Conservation (phyloP, 805 yeast genomes). For the Pichia ethanolica region DNA sequence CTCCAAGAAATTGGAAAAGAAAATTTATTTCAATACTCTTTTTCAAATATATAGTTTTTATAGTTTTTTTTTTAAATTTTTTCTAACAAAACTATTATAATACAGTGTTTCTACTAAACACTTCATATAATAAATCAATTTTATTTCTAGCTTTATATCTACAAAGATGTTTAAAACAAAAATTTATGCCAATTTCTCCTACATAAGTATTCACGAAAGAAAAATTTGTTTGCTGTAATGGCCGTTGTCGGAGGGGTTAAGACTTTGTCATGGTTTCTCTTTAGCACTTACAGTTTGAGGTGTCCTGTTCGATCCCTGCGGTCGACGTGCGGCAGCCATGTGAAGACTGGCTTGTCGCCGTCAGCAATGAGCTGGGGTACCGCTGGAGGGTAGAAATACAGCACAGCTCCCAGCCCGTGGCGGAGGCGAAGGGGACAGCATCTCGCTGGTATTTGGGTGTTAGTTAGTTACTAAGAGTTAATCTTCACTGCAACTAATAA, state of each 20-base stretch:
- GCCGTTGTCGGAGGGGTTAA: slow-evolving; percentile 28
- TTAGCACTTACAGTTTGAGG: slow-evolving; percentile 25
- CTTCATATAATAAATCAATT: too few species aligned
- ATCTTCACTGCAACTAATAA: slow-evolving; percentile 13
- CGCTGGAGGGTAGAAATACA: slow-evolving; percentile 40
- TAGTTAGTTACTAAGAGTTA: slow-evolving; percentile 19
- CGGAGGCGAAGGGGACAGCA: slow-evolving; percentile 35
- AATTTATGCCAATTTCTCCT: too few species aligned
- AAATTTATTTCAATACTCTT: too few species aligned
- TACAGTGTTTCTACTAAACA: too few species aligned
- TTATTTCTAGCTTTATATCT: too few species aligned
- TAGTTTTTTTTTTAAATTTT: too few species aligned
- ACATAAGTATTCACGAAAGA: too few species aligned
- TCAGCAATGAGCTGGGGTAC: slow-evolving; percentile 28
- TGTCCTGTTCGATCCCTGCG: slow-evolving; percentile 40
- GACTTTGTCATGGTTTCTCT: slow-evolving; percentile 12
- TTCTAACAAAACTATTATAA: too few species aligned
- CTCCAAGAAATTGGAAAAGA: too few species aligned
- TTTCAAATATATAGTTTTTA: too few species aligned
- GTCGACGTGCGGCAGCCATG: slow-evolving; percentile 23
- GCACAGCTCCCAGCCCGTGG: slow-evolving; percentile 37
- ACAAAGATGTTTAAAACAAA: too few species aligned
- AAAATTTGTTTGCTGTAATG: slow-evolving; percentile 21
- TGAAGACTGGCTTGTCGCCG: slow-evolving; percentile 26
- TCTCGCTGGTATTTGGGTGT: slow-evolving; percentile 27